These are phyloP conservation scores for Clohesyomyces aquaticus DNA, from an alignment of 495 filamentous ascomycete species.

Conservation along the genomic window DNA sequence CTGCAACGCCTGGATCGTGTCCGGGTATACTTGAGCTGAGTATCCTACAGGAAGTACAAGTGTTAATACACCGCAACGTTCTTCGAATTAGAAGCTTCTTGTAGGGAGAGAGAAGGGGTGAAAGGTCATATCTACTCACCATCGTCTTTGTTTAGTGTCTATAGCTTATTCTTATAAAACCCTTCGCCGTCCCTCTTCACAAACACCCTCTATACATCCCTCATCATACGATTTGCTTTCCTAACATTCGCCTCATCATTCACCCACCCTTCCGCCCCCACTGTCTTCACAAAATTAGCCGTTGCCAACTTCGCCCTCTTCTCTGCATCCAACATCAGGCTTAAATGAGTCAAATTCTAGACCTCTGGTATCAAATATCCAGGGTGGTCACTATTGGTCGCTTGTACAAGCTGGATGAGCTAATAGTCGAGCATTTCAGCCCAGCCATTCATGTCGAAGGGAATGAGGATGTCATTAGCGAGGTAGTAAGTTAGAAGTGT, in stretches of 20 bases:
- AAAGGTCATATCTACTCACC: neutral
- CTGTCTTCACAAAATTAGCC: neutral
- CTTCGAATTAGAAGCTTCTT: neutral
- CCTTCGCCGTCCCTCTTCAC: neutral
- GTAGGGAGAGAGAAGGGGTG: neutral
- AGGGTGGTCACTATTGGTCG: neutral
- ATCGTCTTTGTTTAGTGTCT: neutral
- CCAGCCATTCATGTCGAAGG: slow-evolving; percentile 36
- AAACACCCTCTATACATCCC: neutral
- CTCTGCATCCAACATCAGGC: neutral
- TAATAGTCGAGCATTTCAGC: neutral
- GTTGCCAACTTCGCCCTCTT: neutral
- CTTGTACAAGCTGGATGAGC: neutral
- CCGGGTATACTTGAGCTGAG: neutral
- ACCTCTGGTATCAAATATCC: neutral
- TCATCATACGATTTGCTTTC: neutral
- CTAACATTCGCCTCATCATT: neutral
- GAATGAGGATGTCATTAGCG: slow-evolving; percentile 41
- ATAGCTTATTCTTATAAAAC: neutral
- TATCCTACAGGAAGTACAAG: neutral
- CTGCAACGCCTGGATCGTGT: neutral
- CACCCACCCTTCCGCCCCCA: neutral
- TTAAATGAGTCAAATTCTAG: neutral
- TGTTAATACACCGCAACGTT: neutral
- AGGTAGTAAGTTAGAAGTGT: slow-evolving; percentile 46